Evolutionary conservation across 441 rosid species (phyloP), one percentile per base, ranked within the genome.

Genomic region (Bruguiera hainesii): DNA sequence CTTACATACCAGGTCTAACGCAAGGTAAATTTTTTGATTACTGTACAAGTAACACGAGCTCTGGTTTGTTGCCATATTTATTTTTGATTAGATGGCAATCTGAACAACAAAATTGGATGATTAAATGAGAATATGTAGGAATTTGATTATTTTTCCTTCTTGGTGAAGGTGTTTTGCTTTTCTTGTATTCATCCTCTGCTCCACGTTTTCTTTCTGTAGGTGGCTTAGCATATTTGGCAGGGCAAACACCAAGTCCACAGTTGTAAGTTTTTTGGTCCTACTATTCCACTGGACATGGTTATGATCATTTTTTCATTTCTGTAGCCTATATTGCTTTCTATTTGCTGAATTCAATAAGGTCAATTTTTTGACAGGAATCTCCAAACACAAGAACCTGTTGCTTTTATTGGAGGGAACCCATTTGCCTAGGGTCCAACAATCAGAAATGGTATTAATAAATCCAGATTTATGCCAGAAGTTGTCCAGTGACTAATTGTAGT

Each of bases 361-460:
- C 28, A 11, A 20, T 55, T 55, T 63, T 67, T 52, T 39, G 74
- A 63, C 79, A 93, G 97, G 80, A 88, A 79, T 64, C 73, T 88
- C 33, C 82, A 83, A 33, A 64, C 87, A 35, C 96, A 86, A 72
- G 97, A 83, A 16, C 87, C 87, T 50, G 88, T 87, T 76, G 89
- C 98, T 69, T 86, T 83, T 16, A 49, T 84, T 0, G 91, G 96
- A 74, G 93, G 97, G 70, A 93, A 93, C 74, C 97, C 97, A 52
- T 93, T 93, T 76, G 95, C 93, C 4, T 93, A 84, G 77, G 59
- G 65, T 64, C 66, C 39, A 25, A 18, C 29, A 3, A 23, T 63
- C 57, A 58, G 48, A 70, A 71, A 23, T 68, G 55, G 59, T 61
- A 26, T 63, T 52, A 8, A 20, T 68, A 15, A 30, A 42, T 53